Conservation (phyloP, 371 early-diverging fungal genomes). For the Hamiltosporidium tvaerminnensis region DNA sequence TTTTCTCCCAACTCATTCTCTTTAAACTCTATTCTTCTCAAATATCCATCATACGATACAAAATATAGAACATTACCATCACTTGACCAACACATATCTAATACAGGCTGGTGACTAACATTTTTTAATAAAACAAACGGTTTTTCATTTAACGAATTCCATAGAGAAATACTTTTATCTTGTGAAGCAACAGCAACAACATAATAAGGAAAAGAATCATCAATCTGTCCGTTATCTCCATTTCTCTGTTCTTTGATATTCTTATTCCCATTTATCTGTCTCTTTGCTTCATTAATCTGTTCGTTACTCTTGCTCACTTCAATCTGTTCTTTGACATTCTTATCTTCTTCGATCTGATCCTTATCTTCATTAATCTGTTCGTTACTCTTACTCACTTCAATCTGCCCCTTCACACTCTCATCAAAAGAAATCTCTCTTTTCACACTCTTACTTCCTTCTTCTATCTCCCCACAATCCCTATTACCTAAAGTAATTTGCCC, state of each 20-base stretch:
- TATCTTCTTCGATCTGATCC: no score
- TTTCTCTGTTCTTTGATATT: no score
- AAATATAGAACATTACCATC: constrained; percentile 31
- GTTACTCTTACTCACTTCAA: no score
- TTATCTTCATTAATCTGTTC: not conserved
- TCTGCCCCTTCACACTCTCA: no score
- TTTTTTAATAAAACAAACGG: constrained; percentile 52
- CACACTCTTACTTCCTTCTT: no score
- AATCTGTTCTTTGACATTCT: no score
- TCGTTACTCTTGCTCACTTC: not conserved
- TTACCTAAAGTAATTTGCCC: no score
- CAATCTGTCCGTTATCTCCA: no score
- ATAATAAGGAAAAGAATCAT: no score
- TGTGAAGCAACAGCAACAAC: constrained; percentile 47
- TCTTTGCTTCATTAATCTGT: constrained; percentile 3
- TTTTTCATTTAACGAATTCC: constrained; percentile 34
- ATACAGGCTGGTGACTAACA: constrained; percentile 38
- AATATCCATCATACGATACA: constrained; percentile 49
- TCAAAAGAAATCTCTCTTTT: not conserved
- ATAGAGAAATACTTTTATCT: constrained; percentile 47
- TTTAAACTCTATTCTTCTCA: constrained; percentile 34
- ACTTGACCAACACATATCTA: constrained; percentile 47
- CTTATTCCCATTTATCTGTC: not conserved
- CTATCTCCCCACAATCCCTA: no score
- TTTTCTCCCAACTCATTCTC: constrained; percentile 11